Base-by-base conservation (phyloP, 2,329 filamentous ascomycete species). In the Trichoderma asperellum region DNA sequence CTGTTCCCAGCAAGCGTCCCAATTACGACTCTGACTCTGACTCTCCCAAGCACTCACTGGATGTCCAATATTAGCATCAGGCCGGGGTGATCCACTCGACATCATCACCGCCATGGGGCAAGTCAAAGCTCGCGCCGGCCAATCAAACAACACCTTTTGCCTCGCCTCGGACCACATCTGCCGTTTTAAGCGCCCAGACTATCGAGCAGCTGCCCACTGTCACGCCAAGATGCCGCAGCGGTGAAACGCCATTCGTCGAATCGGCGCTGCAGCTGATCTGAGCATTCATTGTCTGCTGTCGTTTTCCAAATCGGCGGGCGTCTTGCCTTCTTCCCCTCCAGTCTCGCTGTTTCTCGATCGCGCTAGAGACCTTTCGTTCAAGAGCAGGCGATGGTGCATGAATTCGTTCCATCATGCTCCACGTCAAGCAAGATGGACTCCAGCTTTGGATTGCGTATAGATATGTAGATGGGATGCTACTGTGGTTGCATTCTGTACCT, bases 101-200 rank as follows among this genome's bases (percentile, higher is more conserved):
- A 12, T 10, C 37, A 43, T 21, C 37, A 43, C 37, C 37, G 37
- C 37, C 59, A 62, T 24, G 59, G 59, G 59, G 21, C 12, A 11
- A 49, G 18, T 10, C 14, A 21, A 12, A 14, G 40, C 18, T 18
- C 5, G 2, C 21, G 21, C n/a, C 27, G 16, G 16, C 62, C 62
- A 66, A 66, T 66, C 62, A 66, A 57, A 66, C 62, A 47, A 58
- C 62, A 66, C 37, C 62, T 34, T 65, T 49, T 34, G 16, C 61
- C 59, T 49, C 18, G 35, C 8, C 27, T 64, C 61, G 61, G 49
- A 64, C 61, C 61, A 64, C 62, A 18, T 66, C n/a, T 66, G 62
- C 53, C 37, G 53, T 57, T 58, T 57, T 66, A 66, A 66, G 62
- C 62, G 62, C 62, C 62, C 62, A 47, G 52, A 21, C 62, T 58